Evolutionary conservation across 2,329 filamentous ascomycete genomes (phyloP).

Genomic region (Pyricularia pennisetigena): DNA sequence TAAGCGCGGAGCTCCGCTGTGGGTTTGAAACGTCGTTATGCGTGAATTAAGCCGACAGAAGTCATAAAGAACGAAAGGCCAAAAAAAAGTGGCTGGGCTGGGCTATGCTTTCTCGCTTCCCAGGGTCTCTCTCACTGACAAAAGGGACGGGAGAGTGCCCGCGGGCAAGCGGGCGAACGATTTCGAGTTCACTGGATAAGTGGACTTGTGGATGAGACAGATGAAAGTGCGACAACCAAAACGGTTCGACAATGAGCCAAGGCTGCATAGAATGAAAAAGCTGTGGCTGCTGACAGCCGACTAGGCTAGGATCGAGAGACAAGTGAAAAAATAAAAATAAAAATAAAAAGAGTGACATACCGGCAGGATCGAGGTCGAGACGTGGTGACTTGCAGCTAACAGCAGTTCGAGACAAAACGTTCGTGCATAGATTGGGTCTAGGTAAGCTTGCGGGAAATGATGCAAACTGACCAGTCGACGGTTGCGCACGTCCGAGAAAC

Average conservation of each 20-base stretch:
- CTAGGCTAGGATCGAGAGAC: neutral
- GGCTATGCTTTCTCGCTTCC: neutral
- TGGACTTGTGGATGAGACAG: neutral
- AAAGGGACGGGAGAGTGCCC: neutral
- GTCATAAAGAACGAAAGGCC: neutral
- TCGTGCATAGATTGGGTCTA: neutral
- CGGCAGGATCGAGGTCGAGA: neutral
- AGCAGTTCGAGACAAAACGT: neutral
- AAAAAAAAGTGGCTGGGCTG: neutral
- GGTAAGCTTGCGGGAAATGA: neutral
- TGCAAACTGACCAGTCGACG: neutral
- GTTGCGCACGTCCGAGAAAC: neutral
- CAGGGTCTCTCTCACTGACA: neutral
- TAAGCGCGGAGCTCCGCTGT: neutral
- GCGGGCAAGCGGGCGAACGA: neutral
- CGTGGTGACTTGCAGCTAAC: neutral
- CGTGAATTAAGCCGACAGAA: constrained; percentile 8
- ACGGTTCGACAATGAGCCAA: neutral
- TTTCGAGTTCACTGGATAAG: neutral
- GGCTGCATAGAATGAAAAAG: neutral
- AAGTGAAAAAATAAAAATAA: neutral
- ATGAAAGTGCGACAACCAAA: neutral
- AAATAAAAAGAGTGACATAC: neutral
- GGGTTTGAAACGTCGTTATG: constrained; percentile 19
- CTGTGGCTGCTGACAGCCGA: neutral